phyloP scores from a whole-genome alignment of 805 yeast genomes.

The Kuraishia molischiana region DNA sequence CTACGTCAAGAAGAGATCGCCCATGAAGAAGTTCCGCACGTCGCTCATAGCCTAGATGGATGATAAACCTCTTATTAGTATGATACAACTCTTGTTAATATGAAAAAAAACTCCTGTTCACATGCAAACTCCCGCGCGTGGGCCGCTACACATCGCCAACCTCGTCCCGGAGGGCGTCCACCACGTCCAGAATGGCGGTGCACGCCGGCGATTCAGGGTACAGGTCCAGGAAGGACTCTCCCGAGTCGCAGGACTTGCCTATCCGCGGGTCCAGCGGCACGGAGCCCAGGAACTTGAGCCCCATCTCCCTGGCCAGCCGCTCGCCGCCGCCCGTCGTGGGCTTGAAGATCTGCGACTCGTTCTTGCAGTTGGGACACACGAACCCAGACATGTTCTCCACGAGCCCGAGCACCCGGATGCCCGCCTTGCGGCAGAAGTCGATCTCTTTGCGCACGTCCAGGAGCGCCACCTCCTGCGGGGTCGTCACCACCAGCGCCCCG shows the following conservation, averaged over 20 bases:
- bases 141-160: slow-evolving; percentile 18
- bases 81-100: not conserved
- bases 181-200: slow-evolving; percentile 74
- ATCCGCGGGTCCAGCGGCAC: slow-evolving; percentile 96
- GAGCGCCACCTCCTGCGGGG: slow-evolving; percentile 96
- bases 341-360: slow-evolving; percentile 80
- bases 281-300: slow-evolving; percentile 73
- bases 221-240: slow-evolving; percentile 72
- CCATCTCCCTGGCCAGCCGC: slow-evolving; percentile 69
- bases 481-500: slow-evolving; percentile 91
- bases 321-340: slow-evolving; percentile 98
- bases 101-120: not conserved
- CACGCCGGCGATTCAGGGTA: slow-evolving; percentile 93
- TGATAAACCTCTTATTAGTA: not conserved
- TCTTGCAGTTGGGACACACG: slow-evolving; percentile 91
- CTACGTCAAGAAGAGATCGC: slow-evolving; percentile 18
- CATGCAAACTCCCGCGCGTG: not conserved
- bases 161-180: slow-evolving; percentile 56
- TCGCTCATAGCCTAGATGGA: not conserved
- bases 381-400: slow-evolving; percentile 99
- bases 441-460: slow-evolving; percentile 94
- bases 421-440: slow-evolving; percentile 89
- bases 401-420: slow-evolving; percentile 74
- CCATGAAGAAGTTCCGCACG: slow-evolving; percentile 3
- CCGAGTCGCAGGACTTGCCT: slow-evolving; percentile 80